Evolutionary conservation across 305 asterid species (phyloP), one percentile per base, ranked within the genome.

Genomic region (Ilex paraguariensis): DNA sequence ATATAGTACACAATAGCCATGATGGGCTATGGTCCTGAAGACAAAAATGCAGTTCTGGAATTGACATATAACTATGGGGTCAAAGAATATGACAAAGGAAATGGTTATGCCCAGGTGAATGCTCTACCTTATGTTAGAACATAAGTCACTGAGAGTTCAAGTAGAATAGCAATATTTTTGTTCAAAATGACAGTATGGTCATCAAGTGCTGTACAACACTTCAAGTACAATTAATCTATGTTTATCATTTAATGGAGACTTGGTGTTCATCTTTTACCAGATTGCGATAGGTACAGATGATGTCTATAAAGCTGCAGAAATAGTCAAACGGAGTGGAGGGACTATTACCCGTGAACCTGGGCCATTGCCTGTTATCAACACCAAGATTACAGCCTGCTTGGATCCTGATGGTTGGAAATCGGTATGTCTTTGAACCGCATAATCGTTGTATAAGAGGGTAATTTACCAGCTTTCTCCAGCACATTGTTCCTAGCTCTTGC

Each of bases 361-460:
- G 45, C 87, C 87, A 0, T 79, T 82, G 75, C 87, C 82, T 13
- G 84, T 76, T 56, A 49, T 82, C 54, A 79, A 82, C 48, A 82
- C 87, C 66, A 79, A 82, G 67, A 79, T 82, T 66, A 67, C 80
- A 7, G 69, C 71, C 39, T 82, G 82, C 66, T 40, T 82, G 68
- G 87, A 82, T 62, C 87, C 84, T 58, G 87, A 82, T 59, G 87
- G 87, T 59, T 82, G 87, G 87, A 79, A 67, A 75, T 70, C 75
- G 61, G 87, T 73, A 78, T 13, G 72, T 54, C 62, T 59, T 54
- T 32, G 30, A 15, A 13, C 32, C 31, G 3, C 42, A 4, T 36
- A 36, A 36, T 36, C 42, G 42, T 36, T 2, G 42, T 36, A 36
- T 36, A 4, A 2, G 9, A 8, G 9, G 6, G 42, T 8, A 36